Evolutionary conservation across 345 rosid genomes (phyloP).

Genomic region (Litchi chinensis): DNA sequence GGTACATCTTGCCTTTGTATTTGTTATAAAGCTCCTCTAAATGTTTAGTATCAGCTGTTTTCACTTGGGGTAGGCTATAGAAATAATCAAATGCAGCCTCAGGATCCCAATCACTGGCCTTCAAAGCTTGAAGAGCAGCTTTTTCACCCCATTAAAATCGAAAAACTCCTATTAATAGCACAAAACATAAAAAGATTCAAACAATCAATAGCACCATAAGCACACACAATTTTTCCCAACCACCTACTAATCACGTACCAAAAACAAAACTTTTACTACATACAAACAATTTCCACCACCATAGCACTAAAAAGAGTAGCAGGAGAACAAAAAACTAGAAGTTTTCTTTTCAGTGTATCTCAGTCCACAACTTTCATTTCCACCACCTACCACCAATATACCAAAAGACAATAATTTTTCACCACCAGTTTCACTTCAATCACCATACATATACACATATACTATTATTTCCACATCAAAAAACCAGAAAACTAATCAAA

Average conservation of each 20-base stretch:
- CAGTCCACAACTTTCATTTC: too few species aligned
- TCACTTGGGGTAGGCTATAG: conserved; percentile 82
- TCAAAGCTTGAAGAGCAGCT: conserved; percentile 78
- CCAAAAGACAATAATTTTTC: too few species aligned
- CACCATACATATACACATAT: too few species aligned
- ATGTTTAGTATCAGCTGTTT: conserved; percentile 74
- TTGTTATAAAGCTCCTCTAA: conserved; percentile 93
- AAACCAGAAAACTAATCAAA: background rate
- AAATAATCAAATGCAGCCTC: conserved; percentile 95
- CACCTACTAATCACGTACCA: background rate
- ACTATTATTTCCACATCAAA: background rate
- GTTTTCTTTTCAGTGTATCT: too few species aligned
- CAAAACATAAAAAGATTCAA: background rate
- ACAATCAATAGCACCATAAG: background rate
- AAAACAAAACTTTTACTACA: background rate
- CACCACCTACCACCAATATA: too few species aligned
- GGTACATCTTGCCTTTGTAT: conserved; percentile 73
- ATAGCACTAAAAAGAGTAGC: too few species aligned
- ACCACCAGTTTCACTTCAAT: background rate
- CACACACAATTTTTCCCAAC: background rate
- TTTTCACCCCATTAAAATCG: conserved; percentile 66
- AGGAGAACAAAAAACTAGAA: too few species aligned
- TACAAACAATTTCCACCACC: background rate
- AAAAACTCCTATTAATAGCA: conserved; percentile 1
- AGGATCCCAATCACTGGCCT: conserved; percentile 91